These are phyloP conservation scores for Botrytis sinoallii DNA, from an alignment of 2,329 filamentous ascomycete species.

Conservation along the genomic window DNA sequence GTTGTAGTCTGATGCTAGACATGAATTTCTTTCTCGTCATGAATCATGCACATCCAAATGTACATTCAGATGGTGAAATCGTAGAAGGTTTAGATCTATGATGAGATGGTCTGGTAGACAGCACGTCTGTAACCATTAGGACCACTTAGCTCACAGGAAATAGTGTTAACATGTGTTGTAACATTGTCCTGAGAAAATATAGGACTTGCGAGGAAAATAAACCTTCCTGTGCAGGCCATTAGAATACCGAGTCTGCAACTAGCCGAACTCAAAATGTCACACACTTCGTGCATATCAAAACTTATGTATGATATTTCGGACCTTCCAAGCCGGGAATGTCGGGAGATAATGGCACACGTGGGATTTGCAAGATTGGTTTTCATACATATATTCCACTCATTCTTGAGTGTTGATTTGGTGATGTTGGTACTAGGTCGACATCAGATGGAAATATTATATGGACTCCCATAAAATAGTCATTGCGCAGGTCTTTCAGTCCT, in stretches of 20 bases:
- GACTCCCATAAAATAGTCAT: slow-evolving; percentile 1
- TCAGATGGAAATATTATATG: not conserved
- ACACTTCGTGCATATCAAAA: not conserved
- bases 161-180: not conserved
- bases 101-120: not conserved
- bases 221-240: not conserved
- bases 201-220: not conserved
- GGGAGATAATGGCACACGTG: not conserved
- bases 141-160: not conserved
- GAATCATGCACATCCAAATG: not conserved
- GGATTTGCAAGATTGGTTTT: not conserved
- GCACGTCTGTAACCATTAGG: not conserved
- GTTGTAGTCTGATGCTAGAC: not conserved
- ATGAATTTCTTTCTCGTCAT: not conserved
- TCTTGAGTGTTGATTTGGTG: not conserved
- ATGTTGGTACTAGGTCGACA: not conserved
- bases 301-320: not conserved
- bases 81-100: not conserved
- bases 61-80: not conserved
- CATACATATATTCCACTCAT: not conserved
- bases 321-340: not conserved
- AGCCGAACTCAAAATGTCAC: not conserved
- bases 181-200: not conserved
- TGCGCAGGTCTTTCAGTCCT: not conserved
- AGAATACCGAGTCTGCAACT: not conserved